Evolutionary conservation across 2,329 filamentous ascomycete species (phyloP), one percentile per base, ranked within the genome.

Genomic region (Xylariaceae sp.): DNA sequence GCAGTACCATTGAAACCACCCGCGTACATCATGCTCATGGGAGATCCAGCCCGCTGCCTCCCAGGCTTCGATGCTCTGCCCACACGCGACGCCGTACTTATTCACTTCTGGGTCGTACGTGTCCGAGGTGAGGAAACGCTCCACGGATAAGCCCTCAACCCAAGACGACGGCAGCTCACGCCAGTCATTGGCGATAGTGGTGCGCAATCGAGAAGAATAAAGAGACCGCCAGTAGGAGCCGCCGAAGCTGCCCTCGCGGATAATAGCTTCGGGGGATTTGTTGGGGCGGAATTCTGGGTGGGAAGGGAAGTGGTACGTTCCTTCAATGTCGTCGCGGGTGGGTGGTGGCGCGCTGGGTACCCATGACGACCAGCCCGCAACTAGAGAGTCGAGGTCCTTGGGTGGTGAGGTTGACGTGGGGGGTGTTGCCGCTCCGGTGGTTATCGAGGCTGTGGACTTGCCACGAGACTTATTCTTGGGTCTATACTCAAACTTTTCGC

Each of bases 1-100:
- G 37, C 66, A 69, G 52, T 76, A 78, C 74, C 74, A 78, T 51
- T 78, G 74, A 49, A 77, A 76, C 74, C 73, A 79, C 4, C 74
- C 74, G 34, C 75, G 55, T 2, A 75, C 68, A 53, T 78, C 74
- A 39, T 68, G 67, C 18, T 64, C 62, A 47, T 76, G 73, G n/a
- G 64, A 62, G 36, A 78, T 77, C 74, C 74, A 79, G 0, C 75
- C 74, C 3, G 64, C 64, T 0, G 68, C 69, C 51, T 78, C 74
- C 74, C 74, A 78, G 47, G 74, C 66, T 50, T 77, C 73, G 34
- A 77, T 76, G 13, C 58, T 66, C 56, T 78, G 74, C 4, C 74
- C 74, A 48, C 72, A 75, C 3, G 66, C 49, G 3, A 75, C 73
- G 42, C 68, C 68, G 57, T 65, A 76, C 48, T 76, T 78, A 56